Base-by-base conservation (phyloP, 2,329 filamentous ascomycete genomes). In the Tolypocladium ophioglossoides region DNA sequence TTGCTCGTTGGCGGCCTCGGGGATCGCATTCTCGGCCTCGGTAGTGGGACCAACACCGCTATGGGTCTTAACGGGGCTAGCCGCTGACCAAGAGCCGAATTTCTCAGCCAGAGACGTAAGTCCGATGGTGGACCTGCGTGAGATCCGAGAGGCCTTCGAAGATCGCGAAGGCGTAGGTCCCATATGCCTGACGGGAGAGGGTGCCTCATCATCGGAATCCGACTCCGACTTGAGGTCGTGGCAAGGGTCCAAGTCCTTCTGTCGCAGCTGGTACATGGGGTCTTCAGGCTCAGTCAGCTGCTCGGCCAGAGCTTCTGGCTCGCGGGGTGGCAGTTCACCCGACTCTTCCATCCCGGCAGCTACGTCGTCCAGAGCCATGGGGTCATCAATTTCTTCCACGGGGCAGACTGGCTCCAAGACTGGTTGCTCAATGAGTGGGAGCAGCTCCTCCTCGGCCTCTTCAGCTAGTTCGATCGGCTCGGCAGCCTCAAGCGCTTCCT, bases 61-160 rank as follows among this genome's bases (percentile, higher is more conserved):
- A 4, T 44, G 2, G 16, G 32, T 27, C 57, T 69, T 68, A 51
- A 64, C 61, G 57, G 61, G 82, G 58, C 80, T 86, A 27, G 74
- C 74, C 1, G 84, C 75, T 58, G 78, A 77, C 86, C 86, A 89
- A 27, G 77, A 74, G 55, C 73, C 77, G 5, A 89, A 70, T 61
- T 85, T 78, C 39, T 78, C 72, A 4, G 81, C 81, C 39, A 89
- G 70, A 27, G 84, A 82, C 1, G 83, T 86, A 57, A 87, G 85
- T 2, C 83, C 82, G 58, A 70, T 61, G 2, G 64, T 68, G 3
- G 64, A 68, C 22, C 68, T 63, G 30, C 67, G 62, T 27, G 66
- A 63, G 48, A 44, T 54, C 58, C 12, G 59, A 30, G 18, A 32
- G 2, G 35, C 46, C 1, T 24, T 34, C 27, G 46, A 8, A 9